Conservation (phyloP, 208 protist genomes). For the Tritrichomonas foetus region DNA sequence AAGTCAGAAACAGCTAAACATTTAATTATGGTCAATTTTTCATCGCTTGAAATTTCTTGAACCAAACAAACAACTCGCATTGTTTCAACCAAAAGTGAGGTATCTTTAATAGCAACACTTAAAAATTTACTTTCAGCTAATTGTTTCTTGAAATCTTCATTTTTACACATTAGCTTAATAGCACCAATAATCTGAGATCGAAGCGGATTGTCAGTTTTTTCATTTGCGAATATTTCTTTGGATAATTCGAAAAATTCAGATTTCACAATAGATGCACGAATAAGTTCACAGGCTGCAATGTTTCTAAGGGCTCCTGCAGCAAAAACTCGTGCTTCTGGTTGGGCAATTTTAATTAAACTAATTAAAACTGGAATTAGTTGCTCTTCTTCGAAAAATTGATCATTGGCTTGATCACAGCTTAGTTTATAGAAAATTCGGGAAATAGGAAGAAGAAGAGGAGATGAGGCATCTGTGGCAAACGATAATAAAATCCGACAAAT, state of each 20-base stretch:
- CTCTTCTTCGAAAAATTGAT: not conserved
- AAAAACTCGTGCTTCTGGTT: not conserved
- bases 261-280: not conserved
- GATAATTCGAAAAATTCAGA: not conserved
- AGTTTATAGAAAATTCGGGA: not conserved
- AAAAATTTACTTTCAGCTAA: not conserved
- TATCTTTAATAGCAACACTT: not conserved
- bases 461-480: not conserved
- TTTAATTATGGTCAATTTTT: not conserved
- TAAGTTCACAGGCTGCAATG: not conserved
- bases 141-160: not conserved
- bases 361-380: not conserved
- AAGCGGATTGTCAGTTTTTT: not conserved
- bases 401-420: not conserved
- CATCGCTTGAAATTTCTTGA: not conserved
- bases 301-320: slow-evolving; percentile 1
- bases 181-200: not conserved
- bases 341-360: not conserved
- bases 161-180: not conserved
- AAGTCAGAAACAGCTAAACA: not conserved
- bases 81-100: not conserved
- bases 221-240: not conserved
- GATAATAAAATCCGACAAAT: slow-evolving; percentile 12
- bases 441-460: slow-evolving; percentile 14
- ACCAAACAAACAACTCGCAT: not conserved